These are phyloP conservation scores for Ilex paraguariensis DNA, from an alignment of 305 asterid genomes.

Conservation along the genomic window DNA sequence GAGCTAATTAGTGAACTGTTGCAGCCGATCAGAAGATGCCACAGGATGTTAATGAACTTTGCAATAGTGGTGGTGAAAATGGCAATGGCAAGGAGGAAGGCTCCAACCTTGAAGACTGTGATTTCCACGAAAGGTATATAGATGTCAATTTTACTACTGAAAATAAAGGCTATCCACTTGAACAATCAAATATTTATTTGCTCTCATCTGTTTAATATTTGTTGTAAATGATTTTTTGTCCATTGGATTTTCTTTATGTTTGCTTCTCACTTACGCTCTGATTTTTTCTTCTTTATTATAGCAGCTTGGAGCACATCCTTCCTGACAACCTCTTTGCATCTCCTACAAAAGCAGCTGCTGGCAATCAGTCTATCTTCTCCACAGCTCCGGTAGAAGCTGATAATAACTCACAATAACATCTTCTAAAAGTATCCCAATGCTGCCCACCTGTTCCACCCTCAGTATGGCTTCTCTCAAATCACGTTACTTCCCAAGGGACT, in stretches of 20 bases:
- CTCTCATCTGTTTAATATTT: not conserved
- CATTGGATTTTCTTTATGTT: not conserved
- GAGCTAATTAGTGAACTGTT: constrained; percentile 23
- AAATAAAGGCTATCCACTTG: not conserved
- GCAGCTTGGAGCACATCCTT: constrained; percentile 76
- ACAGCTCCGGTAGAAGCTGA: constrained; percentile 35
- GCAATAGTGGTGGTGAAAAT: constrained; percentile 9
- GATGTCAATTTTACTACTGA: not conserved
- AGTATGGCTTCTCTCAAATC: constrained; percentile 62
- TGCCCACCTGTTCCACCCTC: constrained; percentile 46
- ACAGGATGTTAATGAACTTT: constrained; percentile 26
- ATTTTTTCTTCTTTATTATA: constrained; percentile 11
- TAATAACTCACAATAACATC: constrained; percentile 32
- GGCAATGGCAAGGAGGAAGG: constrained; percentile 30
- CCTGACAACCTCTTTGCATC: constrained; percentile 89
- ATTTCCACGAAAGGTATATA: constrained; percentile 50
- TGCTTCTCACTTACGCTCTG: constrained; percentile 9
- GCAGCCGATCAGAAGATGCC: constrained; percentile 30
- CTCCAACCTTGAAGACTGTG: constrained; percentile 29
- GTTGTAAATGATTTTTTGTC: constrained; percentile 3
- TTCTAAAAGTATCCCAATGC: constrained; percentile 45
- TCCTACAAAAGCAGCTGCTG: constrained; percentile 70
- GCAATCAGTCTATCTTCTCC: constrained; percentile 34
- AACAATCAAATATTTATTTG: not conserved
- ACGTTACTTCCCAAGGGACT: constrained; percentile 69